Evolutionary conservation across 108 stramenopile genomes (phyloP), one percentile per base, ranked within the genome.

Genomic region (Nitzschia sp.): DNA sequence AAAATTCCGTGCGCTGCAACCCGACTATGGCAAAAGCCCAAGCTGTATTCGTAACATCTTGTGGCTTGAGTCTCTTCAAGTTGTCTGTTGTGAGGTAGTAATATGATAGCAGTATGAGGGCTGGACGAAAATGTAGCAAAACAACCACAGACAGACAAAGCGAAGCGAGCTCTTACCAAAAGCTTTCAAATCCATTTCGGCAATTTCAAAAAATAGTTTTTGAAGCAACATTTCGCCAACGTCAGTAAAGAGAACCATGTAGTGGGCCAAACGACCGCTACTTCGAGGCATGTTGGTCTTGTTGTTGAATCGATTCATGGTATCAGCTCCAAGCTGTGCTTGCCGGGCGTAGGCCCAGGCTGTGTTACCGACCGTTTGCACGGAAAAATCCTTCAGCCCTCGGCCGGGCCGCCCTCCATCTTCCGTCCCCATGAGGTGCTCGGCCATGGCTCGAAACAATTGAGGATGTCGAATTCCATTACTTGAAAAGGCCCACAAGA

Each of bases 21-120:
- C 92, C 92, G 17, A 91, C 34, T 28, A 83, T 77, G 19, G 90
- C 85, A 77, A 88, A 87, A 2, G 89, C 84, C 92, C 85, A 90
- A 18, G 77, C 75, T 25, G 81, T 86, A 56, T 89, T 89, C 35
- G 79, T 61, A 18, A 92, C 27, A 78, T 91, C 90, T 78, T 93
- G 92, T 27, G 85, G 77, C 51, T 74, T 85, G 45, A 85, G 75
- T 74, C 73, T 54, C 27, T 65, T 64, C 64, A 83, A 67, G 54
- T 65, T 78, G 26, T 86, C 70, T 79, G 34, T 6, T 24, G 47
- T 13, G 35, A 51, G 1, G 19, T 18, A 46, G 26, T 17, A 15
- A 15, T n/a, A n/a, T n/a, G 4, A 27, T 13, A 59, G 42, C 18
- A 6, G 13, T 34, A 70, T 6, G 30, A 31, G 32, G 17, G 25